Base-by-base conservation (phyloP, 768 basidiomycete genomes). In the Mycena leptocephala region DNA sequence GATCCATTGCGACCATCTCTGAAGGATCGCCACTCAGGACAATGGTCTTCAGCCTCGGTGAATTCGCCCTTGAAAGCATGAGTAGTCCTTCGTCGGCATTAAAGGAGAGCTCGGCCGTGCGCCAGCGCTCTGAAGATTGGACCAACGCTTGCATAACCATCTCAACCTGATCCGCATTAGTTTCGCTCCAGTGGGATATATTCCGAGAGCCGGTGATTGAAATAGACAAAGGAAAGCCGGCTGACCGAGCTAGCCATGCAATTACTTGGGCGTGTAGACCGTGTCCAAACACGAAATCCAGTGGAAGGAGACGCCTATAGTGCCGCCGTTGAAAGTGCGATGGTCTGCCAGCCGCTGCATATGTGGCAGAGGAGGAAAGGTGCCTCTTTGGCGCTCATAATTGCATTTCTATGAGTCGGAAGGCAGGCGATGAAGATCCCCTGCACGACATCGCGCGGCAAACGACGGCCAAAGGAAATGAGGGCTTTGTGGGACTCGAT, bases 351-450 rank as follows among this genome's bases (percentile, higher is more conserved):
- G 11, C 2, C 32, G 48, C 32, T 32, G 32, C 66, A 67, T 18
- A 67, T 53, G 14, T 32, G 66, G 43, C 7, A 9, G 18, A 67
- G 33, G n/a, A 67, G 3, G 24, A 67, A 16, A 5, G 66, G 66
- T 14, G 66, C 66, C 13, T 53, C 66, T 2, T 9, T 53, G 30
- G 48, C n/a, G 32, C n/a, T 26, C 66, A 67, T 39, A 18, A 53
- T 32, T 20, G 66, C 3, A 22, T 35, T 39, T 1, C 32, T 30
- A 6, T 55, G 20, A 8, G 66, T 67, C 5, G 48, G 48, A 33
- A 67, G 66, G n/a, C 48, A 51, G 2, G 66, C 66, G 16, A 67
- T 6, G 35, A 67, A 67, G 26, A 67, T 67, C 20, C 55, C 32
- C 48, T 53, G 39, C 7, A 67, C 30, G 51, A 67, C 39, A 14